These are phyloP conservation scores for Bonia amplexicaulis DNA, from an alignment of 176 grass and related monocot species.

Conservation along the genomic window DNA sequence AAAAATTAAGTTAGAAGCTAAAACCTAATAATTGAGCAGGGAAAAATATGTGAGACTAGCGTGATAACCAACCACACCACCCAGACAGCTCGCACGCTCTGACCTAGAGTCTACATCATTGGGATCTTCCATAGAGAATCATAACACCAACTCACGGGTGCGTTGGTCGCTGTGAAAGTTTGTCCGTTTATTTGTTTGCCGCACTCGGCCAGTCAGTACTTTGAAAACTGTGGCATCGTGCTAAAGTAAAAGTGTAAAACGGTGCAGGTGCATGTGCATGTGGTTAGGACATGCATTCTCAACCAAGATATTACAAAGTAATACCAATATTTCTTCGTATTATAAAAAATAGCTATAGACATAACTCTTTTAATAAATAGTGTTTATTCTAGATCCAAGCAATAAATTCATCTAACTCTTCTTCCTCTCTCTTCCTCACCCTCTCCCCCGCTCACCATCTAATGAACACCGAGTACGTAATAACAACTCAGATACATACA, in stretches of 20 bases:
- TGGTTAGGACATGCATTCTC: neutral
- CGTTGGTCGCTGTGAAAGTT: neutral
- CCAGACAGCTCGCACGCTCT: neutral
- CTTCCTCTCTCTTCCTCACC: too few relatives aligned
- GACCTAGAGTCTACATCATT: too few relatives aligned
- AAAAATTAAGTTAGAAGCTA: too few relatives aligned
- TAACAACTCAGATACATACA: neutral
- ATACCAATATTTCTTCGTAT: too few relatives aligned
- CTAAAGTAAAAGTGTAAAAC: neutral
- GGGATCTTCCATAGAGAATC: too few relatives aligned
- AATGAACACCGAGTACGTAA: neutral
- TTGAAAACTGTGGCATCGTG: neutral
- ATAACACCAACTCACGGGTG: neutral
- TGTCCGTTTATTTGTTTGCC: neutral
- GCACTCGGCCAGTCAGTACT: neutral
- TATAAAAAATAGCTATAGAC: neutral
- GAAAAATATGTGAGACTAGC: slow-evolving; percentile 35
- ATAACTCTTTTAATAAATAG: neutral
- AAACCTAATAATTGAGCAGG: too few relatives aligned
- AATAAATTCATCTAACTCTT: too few relatives aligned
- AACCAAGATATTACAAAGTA: too few relatives aligned
- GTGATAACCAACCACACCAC: slow-evolving; percentile 83
- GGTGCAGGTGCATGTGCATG: neutral
- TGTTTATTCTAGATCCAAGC: too few relatives aligned
- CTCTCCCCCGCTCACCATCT: neutral